phyloP scores from a whole-genome alignment of 2,329 filamentous ascomycete species.

The Stachybotrys elegans region DNA sequence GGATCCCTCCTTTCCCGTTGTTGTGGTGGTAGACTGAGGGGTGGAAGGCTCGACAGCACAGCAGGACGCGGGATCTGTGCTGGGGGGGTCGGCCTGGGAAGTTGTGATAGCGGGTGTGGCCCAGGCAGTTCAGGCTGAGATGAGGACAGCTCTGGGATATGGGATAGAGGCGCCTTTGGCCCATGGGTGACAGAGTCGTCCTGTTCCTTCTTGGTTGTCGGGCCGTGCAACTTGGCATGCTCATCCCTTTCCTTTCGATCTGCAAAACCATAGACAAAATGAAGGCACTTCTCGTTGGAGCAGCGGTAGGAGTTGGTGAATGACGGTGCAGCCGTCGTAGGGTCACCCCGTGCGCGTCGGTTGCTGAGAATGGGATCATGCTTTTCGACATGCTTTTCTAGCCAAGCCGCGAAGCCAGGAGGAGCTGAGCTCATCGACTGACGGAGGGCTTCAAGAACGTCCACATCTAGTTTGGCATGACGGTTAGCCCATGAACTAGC shows the following conservation, averaged over 20 bases:
- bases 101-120: background rate
- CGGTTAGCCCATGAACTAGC: too few species aligned
- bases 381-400: constrained; percentile 44
- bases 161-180: background rate
- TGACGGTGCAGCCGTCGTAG: too few species aligned
- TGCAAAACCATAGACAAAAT: constrained; percentile 54
- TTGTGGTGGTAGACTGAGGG: constrained; percentile 9
- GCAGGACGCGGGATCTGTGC: constrained; percentile 1
- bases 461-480: constrained; percentile 17
- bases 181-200: background rate
- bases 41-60: constrained; percentile 6
- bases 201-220: constrained; percentile 32
- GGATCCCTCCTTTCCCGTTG: constrained; percentile 7
- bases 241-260: constrained; percentile 45
- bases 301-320: too few species aligned
- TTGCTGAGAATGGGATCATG: constrained; percentile 43
- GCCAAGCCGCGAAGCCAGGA: constrained; percentile 44
- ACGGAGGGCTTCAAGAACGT: constrained; percentile 24
- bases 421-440: constrained; percentile 29
- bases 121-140: constrained; percentile 3
- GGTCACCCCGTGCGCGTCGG: constrained; percentile 17
- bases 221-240: constrained; percentile 42
- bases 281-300: constrained; percentile 48
- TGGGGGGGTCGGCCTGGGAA: background rate
- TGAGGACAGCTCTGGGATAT: background rate